Conservation (phyloP, 2,329 filamentous ascomycete genomes). For the Zymoseptoria brevis region DNA sequence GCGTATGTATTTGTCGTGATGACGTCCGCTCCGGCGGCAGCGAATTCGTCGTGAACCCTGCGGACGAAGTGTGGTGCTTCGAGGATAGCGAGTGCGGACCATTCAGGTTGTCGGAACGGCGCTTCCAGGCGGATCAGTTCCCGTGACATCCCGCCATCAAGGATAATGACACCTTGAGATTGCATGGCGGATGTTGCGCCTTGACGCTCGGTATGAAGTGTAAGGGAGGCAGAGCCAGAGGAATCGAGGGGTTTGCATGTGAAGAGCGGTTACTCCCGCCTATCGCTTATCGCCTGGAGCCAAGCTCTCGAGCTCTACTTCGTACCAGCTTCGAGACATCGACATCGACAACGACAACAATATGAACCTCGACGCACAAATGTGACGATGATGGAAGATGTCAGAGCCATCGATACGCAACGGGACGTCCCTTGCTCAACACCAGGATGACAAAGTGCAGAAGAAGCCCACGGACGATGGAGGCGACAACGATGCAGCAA, state of each 20-base stretch:
- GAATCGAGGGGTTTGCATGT: not conserved
- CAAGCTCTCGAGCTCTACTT: not conserved
- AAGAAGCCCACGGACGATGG: not conserved
- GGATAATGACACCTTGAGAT: not conserved
- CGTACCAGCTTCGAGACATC: not conserved
- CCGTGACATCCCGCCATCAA: slow-evolving; percentile 6
- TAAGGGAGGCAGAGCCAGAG: not conserved
- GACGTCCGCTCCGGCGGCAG: slow-evolving; percentile 2
- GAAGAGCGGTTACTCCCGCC: not conserved
- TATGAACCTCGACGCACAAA: not conserved
- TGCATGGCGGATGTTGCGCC: not conserved
- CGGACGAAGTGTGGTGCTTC: slow-evolving; percentile 1
- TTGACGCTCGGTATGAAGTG: too few relatives aligned
- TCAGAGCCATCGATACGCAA: not conserved
- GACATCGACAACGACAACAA: too few relatives aligned
- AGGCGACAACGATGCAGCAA: not conserved
- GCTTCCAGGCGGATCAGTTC: slow-evolving; percentile 3
- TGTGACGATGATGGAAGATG: not conserved
- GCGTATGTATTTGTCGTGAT: slow-evolving; percentile 5
- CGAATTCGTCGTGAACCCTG: not conserved
- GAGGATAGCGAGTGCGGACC: slow-evolving; percentile 4
- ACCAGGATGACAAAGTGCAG: not conserved
- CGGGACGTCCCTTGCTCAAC: not conserved
- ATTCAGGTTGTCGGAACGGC: slow-evolving; percentile 5
- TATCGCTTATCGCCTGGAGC: not conserved